Percentiles rank a stretch among this genome's conserved stretches.
Conservation (phyloP, 2,329 filamentous ascomycete genomes). For the Trichophyton mentagrophytes region DNA sequence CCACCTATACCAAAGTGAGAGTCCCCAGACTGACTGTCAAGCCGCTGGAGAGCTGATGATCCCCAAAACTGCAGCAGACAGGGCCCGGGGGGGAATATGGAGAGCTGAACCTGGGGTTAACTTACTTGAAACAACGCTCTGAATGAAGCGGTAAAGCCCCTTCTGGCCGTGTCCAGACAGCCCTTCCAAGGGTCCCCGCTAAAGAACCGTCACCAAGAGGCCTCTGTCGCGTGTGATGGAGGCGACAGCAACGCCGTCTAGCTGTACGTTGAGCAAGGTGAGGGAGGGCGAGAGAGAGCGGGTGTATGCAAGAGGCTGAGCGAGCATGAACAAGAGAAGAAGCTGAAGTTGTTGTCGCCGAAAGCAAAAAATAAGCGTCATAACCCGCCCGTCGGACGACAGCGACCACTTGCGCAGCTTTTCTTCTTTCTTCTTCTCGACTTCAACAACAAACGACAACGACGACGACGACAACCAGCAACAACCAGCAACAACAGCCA, state of each 20-base stretch:
- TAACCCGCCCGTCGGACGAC: neutral
- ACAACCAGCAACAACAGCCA: no score
- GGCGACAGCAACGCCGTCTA: neutral
- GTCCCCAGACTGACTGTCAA: neutral
- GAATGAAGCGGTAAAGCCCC: neutral
- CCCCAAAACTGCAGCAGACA: neutral
- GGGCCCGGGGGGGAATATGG: neutral
- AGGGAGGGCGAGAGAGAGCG: neutral
- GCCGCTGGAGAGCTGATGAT: neutral
- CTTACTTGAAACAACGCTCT: conserved; percentile 1
- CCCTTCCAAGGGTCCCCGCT: neutral
- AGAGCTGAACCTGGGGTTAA: neutral
- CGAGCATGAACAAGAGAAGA: neutral
- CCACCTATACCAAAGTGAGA: neutral
- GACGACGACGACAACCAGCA: no score
- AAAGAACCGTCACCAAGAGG: neutral
- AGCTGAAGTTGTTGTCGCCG: neutral
- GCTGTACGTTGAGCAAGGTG: neutral
- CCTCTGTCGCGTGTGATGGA: neutral
- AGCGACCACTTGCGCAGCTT: conserved; percentile 2
- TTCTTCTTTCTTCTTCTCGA: neutral
- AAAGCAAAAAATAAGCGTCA: neutral
- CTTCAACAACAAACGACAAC: neutral
- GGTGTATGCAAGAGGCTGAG: neutral
- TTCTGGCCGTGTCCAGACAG: neutral